Percentiles rank a stretch among this genome's conserved stretches.
Conservation (phyloP, 371 early-diverging fungal genomes). For the Mortierella sp. region DNA sequence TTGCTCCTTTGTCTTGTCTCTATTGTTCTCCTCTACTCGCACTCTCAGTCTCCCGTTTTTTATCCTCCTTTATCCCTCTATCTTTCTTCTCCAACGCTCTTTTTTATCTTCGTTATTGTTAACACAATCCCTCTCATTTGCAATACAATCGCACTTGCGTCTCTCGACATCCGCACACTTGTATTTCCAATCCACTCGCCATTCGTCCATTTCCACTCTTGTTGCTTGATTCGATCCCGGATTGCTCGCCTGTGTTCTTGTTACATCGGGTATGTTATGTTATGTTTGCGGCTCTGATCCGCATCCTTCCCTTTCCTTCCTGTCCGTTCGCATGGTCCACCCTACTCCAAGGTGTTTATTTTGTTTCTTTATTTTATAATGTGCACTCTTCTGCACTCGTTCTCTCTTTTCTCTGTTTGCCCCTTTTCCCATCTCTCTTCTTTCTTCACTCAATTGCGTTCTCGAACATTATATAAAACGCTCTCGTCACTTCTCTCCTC, state of each 20-base stretch:
- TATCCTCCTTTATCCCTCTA: neutral
- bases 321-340: slow-evolving; percentile 4
- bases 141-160: neutral
- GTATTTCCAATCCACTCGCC: too few relatives aligned
- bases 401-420: neutral
- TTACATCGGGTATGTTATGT: neutral
- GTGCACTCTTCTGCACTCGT: neutral
- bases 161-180: too few relatives aligned
- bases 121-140: neutral
- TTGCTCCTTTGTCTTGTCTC: neutral
- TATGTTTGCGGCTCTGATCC: neutral
- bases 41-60: neutral
- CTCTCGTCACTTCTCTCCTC: too few relatives aligned
- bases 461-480: too few relatives aligned
- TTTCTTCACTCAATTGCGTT: neutral
- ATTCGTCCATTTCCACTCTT: neutral
- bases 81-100: neutral
- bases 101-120: neutral
- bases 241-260: neutral
- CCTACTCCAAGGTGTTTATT: neutral
- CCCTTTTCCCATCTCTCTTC: neutral
- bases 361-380: neutral
- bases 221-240: neutral
- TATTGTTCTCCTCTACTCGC: neutral
- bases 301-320: neutral